phyloP scores from a whole-genome alignment of 1,284 basidiomycete genomes.

The Pholiota adiposa region DNA sequence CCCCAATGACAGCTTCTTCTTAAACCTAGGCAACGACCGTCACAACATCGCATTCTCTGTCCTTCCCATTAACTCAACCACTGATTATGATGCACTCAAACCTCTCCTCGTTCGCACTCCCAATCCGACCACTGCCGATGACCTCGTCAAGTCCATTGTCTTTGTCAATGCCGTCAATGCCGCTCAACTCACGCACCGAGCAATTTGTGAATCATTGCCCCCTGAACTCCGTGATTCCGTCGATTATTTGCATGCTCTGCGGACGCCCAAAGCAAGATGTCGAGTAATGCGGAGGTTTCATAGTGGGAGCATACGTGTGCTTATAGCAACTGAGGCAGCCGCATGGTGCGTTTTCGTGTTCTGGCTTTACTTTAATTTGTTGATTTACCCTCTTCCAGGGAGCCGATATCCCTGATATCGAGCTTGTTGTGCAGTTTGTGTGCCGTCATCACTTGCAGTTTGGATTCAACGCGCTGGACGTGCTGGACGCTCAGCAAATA shows the following conservation, averaged over 20 bases:
- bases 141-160: constrained; percentile 28
- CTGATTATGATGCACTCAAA: constrained; percentile 24
- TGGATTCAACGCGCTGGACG: constrained; percentile 34
- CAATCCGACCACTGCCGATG: not conserved
- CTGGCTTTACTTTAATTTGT: too few relatives aligned
- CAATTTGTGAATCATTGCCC: constrained; percentile 12
- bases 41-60: constrained; percentile 28
- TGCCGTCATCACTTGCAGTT: constrained; percentile 28
- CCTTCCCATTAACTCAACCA: constrained; percentile 15
- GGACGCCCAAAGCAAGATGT: not conserved
- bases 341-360: constrained; percentile 11
- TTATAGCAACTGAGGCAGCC: constrained; percentile 31
- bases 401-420: constrained; percentile 32
- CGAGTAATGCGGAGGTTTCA: constrained; percentile 16
- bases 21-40: constrained; percentile 30
- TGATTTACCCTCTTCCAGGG: constrained; percentile 22
- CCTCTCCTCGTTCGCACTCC: constrained; percentile 12
- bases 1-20: not conserved
- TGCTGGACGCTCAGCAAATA: constrained; percentile 25
- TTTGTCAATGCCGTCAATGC: constrained; percentile 28
- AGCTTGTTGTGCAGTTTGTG: constrained; percentile 31
- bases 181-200: not conserved
- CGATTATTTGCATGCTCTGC: constrained; percentile 12
- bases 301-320: constrained; percentile 24
- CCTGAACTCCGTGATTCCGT: constrained; percentile 4